A percentile compares a stretch with the other conserved stretches of the same genome.
Conservation (phyloP, 805 yeast genomes). For the Teunomyces lycoperdinae region DNA sequence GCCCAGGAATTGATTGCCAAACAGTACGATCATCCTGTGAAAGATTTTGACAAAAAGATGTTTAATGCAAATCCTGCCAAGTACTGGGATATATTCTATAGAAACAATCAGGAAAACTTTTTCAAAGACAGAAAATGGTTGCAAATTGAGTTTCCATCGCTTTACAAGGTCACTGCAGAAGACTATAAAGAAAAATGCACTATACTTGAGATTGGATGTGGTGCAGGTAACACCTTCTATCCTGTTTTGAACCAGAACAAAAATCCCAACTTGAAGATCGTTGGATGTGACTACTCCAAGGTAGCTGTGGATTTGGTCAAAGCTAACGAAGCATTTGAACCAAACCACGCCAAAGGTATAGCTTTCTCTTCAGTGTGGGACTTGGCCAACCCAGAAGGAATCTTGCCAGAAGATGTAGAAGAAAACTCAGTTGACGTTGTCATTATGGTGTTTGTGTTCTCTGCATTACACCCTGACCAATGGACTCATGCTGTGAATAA, state of each 20-base stretch:
- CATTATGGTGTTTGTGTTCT: slow-evolving; percentile 92
- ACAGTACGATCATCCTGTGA: slow-evolving; percentile 83
- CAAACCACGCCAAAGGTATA: slow-evolving; percentile 41
- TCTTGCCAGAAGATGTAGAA: slow-evolving; percentile 80
- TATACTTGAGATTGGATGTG: slow-evolving; percentile 93
- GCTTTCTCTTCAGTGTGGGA: slow-evolving; percentile 96
- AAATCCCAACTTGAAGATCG: slow-evolving; percentile 68
- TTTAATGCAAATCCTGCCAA: slow-evolving; percentile 86
- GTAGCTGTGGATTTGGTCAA: slow-evolving; percentile 87
- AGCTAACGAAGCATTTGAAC: slow-evolving; percentile 56
- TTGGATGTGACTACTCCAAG: slow-evolving; percentile 87
- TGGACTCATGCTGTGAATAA: slow-evolving; percentile 82
- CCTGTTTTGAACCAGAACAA: slow-evolving; percentile 83
- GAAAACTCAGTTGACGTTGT: slow-evolving; percentile 83
- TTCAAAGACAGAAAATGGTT: slow-evolving; percentile 97
- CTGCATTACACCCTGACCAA: slow-evolving; percentile 88
- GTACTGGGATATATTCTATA: slow-evolving; percentile 93
- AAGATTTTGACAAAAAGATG: slow-evolving; percentile 74
- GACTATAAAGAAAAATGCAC: slow-evolving; percentile 66
- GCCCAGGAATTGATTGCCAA: slow-evolving; percentile 72
- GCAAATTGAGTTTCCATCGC: slow-evolving; percentile 85
- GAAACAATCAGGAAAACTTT: slow-evolving; percentile 86
- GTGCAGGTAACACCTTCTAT: slow-evolving; percentile 95
- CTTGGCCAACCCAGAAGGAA: slow-evolving; percentile 70
- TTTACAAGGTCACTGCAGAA: slow-evolving; percentile 70